Base-by-base conservation (phyloP, 2,329 filamentous ascomycete species). In the Eutypella sp. region DNA sequence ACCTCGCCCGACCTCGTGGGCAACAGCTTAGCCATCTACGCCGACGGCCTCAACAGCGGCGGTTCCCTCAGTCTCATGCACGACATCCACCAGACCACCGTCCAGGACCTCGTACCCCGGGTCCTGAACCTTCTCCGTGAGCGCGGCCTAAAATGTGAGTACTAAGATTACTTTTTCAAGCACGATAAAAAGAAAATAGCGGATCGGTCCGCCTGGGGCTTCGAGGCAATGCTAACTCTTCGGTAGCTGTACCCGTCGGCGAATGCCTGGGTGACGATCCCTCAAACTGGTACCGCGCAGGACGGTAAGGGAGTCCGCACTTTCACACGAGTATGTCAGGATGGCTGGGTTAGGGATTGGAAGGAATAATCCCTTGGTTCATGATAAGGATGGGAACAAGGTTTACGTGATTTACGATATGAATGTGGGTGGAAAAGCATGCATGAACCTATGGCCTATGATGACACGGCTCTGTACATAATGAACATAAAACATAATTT, bases 11-110 rank as follows among this genome's bases (percentile, higher is more conserved):
- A 44, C 10, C 46, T 60, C 20, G 66, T 62, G 31, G 54, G 54
- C 47, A 45, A 47, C 13, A 65, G 63, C 19, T 57, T 61, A 19
- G 53, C 61, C 42, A 63, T 57, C 47, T 69, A 67, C 42, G 45
- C 48, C 15, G 42, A 47, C 3, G 63, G 59, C 16, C 44, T 70
- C 23, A 53, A 61, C 45, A 53, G 56, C 1, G 64, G 65, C 1
- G 62, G 62, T 5, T 58, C 52, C 11, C 61, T 66, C 44, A 55
- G 59, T 16, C 49, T 71, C 25, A 53, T 64, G 16, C 67, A 70
- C 51, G 67, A 70, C 53, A 56, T 63, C 11, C 63, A 68, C 49
- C 47, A 57, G 43, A 55, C 58, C 34, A 71, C 68, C 2, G 68
- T 66, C 4, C 40, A 57, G 13, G 48, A 49, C 2, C 49, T 70